Evolutionary conservation across 2,329 filamentous ascomycete species (phyloP).

Genomic region (Colletotrichum liriopes): DNA sequence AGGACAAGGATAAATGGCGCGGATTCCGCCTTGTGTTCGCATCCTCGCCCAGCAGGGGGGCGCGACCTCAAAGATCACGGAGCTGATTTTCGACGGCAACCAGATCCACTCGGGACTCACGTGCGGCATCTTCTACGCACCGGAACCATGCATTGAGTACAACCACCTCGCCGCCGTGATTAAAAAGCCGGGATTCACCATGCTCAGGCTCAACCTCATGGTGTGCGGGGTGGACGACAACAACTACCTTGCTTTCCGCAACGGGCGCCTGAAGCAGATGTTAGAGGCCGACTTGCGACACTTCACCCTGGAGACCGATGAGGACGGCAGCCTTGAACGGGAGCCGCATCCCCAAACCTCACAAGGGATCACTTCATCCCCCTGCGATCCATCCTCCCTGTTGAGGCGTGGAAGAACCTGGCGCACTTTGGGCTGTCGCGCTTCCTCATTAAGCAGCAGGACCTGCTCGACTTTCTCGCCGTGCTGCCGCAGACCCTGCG

Average conservation of each 20-base stretch:
- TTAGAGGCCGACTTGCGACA: slow-evolving; percentile 46
- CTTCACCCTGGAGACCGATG: slow-evolving; percentile 46
- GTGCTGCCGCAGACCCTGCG: slow-evolving; percentile 49
- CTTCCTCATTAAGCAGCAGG: slow-evolving; percentile 47
- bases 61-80: slow-evolving; percentile 47
- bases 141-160: slow-evolving; percentile 46
- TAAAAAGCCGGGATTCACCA: slow-evolving; percentile 47
- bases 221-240: slow-evolving; percentile 30
- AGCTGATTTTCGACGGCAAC: slow-evolving; percentile 54
- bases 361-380: slow-evolving; percentile 30
- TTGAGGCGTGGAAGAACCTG: slow-evolving; percentile 49
- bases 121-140: slow-evolving; percentile 49
- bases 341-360: background rate
- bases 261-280: slow-evolving; percentile 41
- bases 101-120: slow-evolving; percentile 51
- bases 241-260: slow-evolving; percentile 39
- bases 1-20: slow-evolving; percentile 48
- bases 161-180: slow-evolving; percentile 46
- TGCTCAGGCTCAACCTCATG: slow-evolving; percentile 48
- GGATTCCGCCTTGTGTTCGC: slow-evolving; percentile 51
- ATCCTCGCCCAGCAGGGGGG: slow-evolving; percentile 44
- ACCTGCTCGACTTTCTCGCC: slow-evolving; percentile 49
- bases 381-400: slow-evolving; percentile 50
- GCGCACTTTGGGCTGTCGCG: slow-evolving; percentile 51
- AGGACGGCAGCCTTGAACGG: background rate